Percentiles rank a stretch among this genome's conserved stretches.
phyloP scores from a whole-genome alignment of 1,284 basidiomycete species.

The Ceratobasidium papillatum region DNA sequence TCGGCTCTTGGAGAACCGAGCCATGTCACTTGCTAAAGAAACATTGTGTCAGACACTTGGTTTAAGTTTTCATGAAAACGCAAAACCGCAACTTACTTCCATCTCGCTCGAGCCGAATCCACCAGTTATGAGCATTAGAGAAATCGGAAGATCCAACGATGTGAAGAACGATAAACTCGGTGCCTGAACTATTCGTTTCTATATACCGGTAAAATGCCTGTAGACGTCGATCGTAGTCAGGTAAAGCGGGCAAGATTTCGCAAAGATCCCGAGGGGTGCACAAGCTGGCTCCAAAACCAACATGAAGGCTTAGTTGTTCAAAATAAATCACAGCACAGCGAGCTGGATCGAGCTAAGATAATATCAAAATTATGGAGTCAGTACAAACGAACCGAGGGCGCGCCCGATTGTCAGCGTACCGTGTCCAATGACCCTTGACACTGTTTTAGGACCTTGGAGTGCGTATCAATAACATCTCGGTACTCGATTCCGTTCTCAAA shows the following conservation, averaged over 20 bases:
- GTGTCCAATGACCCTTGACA: background rate
- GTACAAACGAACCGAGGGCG: too few relatives aligned
- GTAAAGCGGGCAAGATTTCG: constrained; percentile 20
- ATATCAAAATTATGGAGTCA: too few relatives aligned
- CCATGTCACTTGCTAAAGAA: constrained; percentile 4
- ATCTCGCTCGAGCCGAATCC: constrained; percentile 15
- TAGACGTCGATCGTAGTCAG: constrained; percentile 22
- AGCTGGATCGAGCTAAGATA: too few relatives aligned
- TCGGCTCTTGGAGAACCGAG: background rate
- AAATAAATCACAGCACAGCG: too few relatives aligned
- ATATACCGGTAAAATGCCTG: constrained; percentile 9
- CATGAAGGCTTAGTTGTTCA: constrained; percentile 22
- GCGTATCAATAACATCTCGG: background rate
- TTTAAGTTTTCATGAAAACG: background rate
- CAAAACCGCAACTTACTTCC: constrained; percentile 6
- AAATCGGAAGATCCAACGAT: background rate
- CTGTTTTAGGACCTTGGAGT: background rate
- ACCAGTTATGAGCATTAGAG: background rate
- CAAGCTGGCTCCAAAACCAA: background rate
- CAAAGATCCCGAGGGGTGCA: constrained; percentile 26
- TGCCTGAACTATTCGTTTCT: background rate
- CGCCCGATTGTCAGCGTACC: constrained; percentile 9
- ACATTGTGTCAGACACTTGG: background rate
- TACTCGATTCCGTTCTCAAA: constrained; percentile 17
- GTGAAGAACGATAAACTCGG: constrained; percentile 20